Evolutionary conservation across 2,329 filamentous ascomycete species (phyloP).

Genomic region (Curvularia lunata): DNA sequence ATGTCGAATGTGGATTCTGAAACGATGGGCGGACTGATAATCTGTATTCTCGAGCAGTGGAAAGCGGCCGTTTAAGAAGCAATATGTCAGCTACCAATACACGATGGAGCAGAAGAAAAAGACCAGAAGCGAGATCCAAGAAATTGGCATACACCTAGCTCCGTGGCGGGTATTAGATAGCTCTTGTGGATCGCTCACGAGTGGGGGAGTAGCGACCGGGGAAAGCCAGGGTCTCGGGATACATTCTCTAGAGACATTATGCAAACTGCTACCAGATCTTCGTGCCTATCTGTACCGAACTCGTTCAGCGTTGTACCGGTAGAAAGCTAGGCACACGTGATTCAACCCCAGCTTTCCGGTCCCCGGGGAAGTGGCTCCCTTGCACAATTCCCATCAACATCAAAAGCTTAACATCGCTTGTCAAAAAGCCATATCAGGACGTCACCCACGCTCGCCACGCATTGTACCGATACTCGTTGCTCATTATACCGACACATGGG

Average conservation of each 20-base stretch:
- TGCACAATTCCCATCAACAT: conserved; percentile 9
- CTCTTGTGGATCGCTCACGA: conserved; percentile 10
- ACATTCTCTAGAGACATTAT: conserved; percentile 5
- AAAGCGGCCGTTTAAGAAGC: background rate
- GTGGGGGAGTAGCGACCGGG: conserved; percentile 19
- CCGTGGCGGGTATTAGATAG: conserved; percentile 11
- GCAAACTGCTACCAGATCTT: conserved; percentile 20
- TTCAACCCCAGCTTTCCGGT: conserved; percentile 18
- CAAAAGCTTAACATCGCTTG: conserved; percentile 14
- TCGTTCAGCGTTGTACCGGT: conserved; percentile 29
- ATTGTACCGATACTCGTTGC: conserved; percentile 29
- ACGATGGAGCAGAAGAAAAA: background rate
- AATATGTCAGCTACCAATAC: background rate
- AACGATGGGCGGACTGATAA: background rate
- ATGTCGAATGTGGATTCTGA: conserved; percentile 21
- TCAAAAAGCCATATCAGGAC: conserved; percentile 6
- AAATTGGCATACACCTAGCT: conserved; percentile 8
- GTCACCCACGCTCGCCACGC: conserved; percentile 23
- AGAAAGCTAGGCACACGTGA: conserved; percentile 26
- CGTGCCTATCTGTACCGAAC: conserved; percentile 33
- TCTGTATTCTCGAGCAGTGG: background rate
- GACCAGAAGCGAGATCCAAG: background rate
- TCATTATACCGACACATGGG: conserved; percentile 21
- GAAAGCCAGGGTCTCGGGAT: conserved; percentile 14
- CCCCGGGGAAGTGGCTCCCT: conserved; percentile 21